Evolutionary conservation across 2,329 filamentous ascomycete genomes (phyloP).

Genomic region (Fusarium luffae): DNA sequence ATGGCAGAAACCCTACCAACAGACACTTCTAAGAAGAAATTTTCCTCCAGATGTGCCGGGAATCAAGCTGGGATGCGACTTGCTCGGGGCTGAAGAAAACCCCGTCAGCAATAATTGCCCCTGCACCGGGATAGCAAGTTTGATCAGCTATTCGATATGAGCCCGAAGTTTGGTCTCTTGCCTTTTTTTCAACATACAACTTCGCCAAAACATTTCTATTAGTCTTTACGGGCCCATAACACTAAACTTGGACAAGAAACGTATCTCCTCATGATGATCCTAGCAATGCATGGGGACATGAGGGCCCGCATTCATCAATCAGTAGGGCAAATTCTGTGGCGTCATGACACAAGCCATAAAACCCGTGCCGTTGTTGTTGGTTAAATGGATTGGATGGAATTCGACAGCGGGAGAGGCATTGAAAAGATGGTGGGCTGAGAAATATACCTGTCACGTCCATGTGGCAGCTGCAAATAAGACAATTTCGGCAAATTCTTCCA

Average conservation of each 20-base stretch:
- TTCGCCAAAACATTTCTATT: not conserved
- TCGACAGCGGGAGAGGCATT: constrained; percentile 27
- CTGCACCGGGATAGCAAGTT: not conserved
- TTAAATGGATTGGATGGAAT: constrained; percentile 1
- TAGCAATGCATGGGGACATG: not conserved
- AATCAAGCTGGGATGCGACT: constrained; percentile 29
- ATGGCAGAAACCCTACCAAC: constrained; percentile 37
- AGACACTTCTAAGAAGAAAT: constrained; percentile 30
- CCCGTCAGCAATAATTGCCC: not conserved
- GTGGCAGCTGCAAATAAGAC: constrained; percentile 26
- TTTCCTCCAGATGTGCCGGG: constrained; percentile 35
- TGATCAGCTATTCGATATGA: not conserved
- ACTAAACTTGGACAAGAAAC: not conserved
- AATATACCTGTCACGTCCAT: constrained; percentile 26
- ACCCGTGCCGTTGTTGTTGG: constrained; percentile 18
- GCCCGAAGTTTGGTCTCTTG: not conserved
- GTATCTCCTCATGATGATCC: not conserved
- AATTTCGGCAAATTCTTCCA: constrained; percentile 12
- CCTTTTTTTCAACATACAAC: not conserved
- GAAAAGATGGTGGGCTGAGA: constrained; percentile 11
- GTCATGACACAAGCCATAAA: constrained; percentile 38
- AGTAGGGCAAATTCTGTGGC: constrained; percentile 28
- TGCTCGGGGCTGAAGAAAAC: not conserved
- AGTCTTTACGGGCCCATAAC: not conserved
- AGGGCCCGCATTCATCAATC: constrained; percentile 14